Evolutionary conservation across 2,329 filamentous ascomycete species (phyloP).

Genomic region (Cyanodermella asteris): DNA sequence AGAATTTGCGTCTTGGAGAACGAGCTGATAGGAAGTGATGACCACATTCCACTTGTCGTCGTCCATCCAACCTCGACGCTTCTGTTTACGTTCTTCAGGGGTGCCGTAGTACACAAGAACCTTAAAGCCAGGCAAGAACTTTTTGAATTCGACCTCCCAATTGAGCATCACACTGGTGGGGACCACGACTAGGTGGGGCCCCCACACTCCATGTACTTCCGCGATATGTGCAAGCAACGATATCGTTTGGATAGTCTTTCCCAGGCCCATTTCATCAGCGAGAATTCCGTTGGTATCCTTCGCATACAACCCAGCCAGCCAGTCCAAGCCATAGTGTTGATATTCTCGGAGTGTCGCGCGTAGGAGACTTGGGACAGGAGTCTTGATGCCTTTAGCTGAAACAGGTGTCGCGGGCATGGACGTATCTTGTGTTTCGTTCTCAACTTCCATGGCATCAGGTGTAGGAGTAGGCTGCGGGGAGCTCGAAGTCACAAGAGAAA

Average conservation of each 20-base stretch:
- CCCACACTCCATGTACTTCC: conserved; percentile 78
- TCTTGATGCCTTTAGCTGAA: conserved; percentile 28
- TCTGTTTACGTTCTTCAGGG: conserved; percentile 74
- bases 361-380: conserved; percentile 58
- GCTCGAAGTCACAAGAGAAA: conserved; percentile 1
- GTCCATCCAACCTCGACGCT: conserved; percentile 81
- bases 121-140: conserved; percentile 92
- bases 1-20: conserved; percentile 79
- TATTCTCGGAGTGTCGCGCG: conserved; percentile 84
- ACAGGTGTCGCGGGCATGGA: conserved; percentile 17
- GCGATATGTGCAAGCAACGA: conserved; percentile 81
- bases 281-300: conserved; percentile 90
- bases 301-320: conserved; percentile 80
- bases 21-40: conserved; percentile 93
- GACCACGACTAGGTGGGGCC: conserved; percentile 84
- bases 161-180: conserved; percentile 97
- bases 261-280: conserved; percentile 94
- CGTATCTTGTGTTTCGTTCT: conserved; percentile 3
- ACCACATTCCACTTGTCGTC: conserved; percentile 91
- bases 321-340: conserved; percentile 90
- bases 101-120: conserved; percentile 93
- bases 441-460: conserved; percentile 1
- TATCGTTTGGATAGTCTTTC: conserved; percentile 97
- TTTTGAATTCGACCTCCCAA: conserved; percentile 99
- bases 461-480: not conserved